A percentile compares a stretch with the other conserved stretches of the same genome.
These are phyloP conservation scores for Diaporthe australafricana DNA, from an alignment of 2,329 filamentous ascomycete genomes.

Conservation along the genomic window DNA sequence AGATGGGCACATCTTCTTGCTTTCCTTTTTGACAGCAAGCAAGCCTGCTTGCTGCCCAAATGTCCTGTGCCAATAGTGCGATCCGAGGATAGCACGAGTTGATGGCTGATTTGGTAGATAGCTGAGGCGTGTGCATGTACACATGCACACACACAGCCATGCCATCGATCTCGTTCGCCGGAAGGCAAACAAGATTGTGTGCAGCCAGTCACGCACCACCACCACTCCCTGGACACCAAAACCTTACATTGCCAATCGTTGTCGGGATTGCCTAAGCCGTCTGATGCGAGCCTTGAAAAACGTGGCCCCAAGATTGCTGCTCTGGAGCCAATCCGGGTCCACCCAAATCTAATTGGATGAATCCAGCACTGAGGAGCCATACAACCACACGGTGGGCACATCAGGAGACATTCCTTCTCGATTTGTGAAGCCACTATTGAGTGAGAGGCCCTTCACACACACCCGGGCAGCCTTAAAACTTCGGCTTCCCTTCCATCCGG, in stretches of 20 bases:
- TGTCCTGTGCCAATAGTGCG: background rate
- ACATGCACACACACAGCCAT: background rate
- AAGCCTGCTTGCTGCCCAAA: constrained; percentile 10
- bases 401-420: background rate
- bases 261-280: background rate
- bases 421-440: background rate
- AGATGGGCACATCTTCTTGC: background rate
- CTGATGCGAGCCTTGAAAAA: background rate
- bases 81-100: background rate
- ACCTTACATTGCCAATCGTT: background rate
- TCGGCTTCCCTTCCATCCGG: background rate
- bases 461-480: constrained; percentile 23
- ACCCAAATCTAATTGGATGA: background rate
- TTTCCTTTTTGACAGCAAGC: background rate
- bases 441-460: constrained; percentile 9
- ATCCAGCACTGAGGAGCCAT: background rate
- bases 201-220: constrained; percentile 14
- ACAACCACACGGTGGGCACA: constrained; percentile 15
- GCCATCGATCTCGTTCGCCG: background rate
- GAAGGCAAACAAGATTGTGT: background rate
- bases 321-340: background rate
- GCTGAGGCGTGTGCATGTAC: constrained; percentile 7
- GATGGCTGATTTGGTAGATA: background rate
- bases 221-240: constrained; percentile 6
- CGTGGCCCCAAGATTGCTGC: background rate